Base-by-base conservation (phyloP, 768 basidiomycete genomes). In the Tylopilus rubrobrunneus region DNA sequence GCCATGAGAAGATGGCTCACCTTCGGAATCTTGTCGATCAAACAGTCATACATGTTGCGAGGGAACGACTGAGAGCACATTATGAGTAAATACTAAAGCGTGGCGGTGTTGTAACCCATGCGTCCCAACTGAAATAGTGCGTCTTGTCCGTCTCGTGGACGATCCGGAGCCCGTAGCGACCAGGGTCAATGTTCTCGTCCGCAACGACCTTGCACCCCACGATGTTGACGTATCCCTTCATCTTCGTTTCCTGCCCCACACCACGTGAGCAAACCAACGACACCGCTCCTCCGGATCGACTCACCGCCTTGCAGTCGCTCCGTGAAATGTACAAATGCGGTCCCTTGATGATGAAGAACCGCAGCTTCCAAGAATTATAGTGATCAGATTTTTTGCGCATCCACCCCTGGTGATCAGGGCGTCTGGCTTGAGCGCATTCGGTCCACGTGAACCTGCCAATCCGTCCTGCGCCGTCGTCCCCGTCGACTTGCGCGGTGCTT, bases 261-360 rank as follows among this genome's bases (percentile, higher is more conserved):
- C 25, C 25, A 5, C 19, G 45, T 53, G n/a, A 51, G 49, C 19
- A 40, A 48, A 2, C 40, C 31, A 36, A 43, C 29, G 46, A 23
- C 23, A 19, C n/a, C 4, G 29, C 7, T 8, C 17, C 2, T 12
- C 28, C 19, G 21, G 37, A 52, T 41, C 27, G n/a, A 51, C 60
- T 51, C 53, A 59, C 63, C 49, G 80, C 60, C 61, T 80, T 82
- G 64, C 74, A 87, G 62, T 87, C 84, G 61, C 84, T 88, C 71
- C 82, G 83, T 69, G 98, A 68, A 63, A 85, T 89, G 68, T 98
- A 99, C 40, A 99, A 63, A 72, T 98, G 87, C 0, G 86, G 80
- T 0, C 94, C 97, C 71, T 97, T n/a, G n/a, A n/a, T 95, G 67
- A 98, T 81, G 31, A 97, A 92, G 74, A 89, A 99, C 43, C 96